Evolutionary conservation across 768 basidiomycete species (phyloP), one percentile per base, ranked within the genome.

Genomic region (Boletus rex-veris): DNA sequence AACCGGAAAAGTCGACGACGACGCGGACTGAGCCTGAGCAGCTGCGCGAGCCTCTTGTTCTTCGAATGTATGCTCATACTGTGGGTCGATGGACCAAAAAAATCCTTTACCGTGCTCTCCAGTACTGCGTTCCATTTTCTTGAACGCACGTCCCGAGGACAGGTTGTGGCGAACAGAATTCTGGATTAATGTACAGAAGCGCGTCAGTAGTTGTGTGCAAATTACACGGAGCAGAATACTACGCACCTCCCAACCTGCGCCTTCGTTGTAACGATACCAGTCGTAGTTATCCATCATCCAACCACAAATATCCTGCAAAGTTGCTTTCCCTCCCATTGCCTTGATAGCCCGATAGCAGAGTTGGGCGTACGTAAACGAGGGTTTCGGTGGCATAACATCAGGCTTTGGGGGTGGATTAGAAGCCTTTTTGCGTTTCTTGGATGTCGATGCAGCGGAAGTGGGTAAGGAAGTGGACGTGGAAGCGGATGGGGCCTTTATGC

Each of bases 131-230:
- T 94, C 90, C 69, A 91, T 79, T 71, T 98, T 98, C 68, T 90
- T 78, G 73, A 99, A 99, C 0, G 91, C 92, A 45, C 86, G 84
- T 66, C 88, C 87, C 11, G 92, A 91, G 1, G 94, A 95, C n/a
- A 99, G 73, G 67, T 94, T 95, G 65, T 98, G 94, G 19, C 94
- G 88, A 43, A 98, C 88, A 30, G 96, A 96, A 62, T 90, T 93
- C 91, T 93, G 65, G n/a, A 38, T 49, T 47, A 18, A 54, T 37
- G 31, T 37, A 24, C 36, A 57, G 26, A 50, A 24, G 49, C 41
- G n/a, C 31, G 45, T 61, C 50, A 64, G 60, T 55, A 24, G 5
- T 21, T 44, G 48, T 42, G 24, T 33, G 35, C 38, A 31, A 39
- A 41, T 38, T 18, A 35, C 28, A 54, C 8, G 43, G 31, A 47